phyloP scores from a whole-genome alignment of 139 green algal genomes.

The Chlorella sp. region DNA sequence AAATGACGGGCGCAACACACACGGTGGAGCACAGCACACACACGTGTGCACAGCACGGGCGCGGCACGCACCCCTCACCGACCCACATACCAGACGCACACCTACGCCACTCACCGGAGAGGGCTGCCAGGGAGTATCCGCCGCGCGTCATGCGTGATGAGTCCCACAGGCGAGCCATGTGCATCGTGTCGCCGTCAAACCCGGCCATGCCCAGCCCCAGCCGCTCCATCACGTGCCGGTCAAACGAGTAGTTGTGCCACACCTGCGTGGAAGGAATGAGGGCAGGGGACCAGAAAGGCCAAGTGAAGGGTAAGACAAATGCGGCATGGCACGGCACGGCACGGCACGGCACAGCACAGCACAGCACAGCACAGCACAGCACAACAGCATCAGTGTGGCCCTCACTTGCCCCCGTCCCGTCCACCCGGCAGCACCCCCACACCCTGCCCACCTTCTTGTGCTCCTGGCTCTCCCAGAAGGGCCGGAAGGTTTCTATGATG shows the following conservation, averaged over 20 bases:
- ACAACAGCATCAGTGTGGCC: too few relatives aligned
- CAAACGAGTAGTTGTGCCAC: conserved; percentile 99
- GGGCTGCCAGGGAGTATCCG: conserved; percentile 81
- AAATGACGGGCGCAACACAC: too few relatives aligned
- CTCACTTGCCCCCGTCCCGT: too few relatives aligned
- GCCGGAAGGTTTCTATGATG: conserved; percentile 78
- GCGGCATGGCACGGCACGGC: too few relatives aligned
- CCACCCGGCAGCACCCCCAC: too few relatives aligned
- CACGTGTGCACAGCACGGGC: background rate
- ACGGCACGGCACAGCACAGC: too few relatives aligned
- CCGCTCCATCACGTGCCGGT: conserved; percentile 91
- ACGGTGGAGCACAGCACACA: too few relatives aligned
- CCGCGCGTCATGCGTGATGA: conserved; percentile 70
- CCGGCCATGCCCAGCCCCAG: conserved; percentile 60
- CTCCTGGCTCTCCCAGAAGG: conserved; percentile 80
- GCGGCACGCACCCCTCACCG: background rate
- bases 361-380: too few relatives aligned
- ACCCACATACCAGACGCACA: background rate
- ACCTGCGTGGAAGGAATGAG: conserved; percentile 58
- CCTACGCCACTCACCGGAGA: conserved; percentile 56
- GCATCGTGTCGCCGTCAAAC: conserved; percentile 96
- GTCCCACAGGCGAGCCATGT: conserved; percentile 97
- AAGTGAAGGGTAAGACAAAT: too few relatives aligned
- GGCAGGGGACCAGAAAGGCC: too few relatives aligned
- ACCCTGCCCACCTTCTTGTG: conserved; percentile 71